Evolutionary conservation across 768 basidiomycete species (phyloP), one percentile per base, ranked within the genome.

Genomic region (Lentinus brumalis): DNA sequence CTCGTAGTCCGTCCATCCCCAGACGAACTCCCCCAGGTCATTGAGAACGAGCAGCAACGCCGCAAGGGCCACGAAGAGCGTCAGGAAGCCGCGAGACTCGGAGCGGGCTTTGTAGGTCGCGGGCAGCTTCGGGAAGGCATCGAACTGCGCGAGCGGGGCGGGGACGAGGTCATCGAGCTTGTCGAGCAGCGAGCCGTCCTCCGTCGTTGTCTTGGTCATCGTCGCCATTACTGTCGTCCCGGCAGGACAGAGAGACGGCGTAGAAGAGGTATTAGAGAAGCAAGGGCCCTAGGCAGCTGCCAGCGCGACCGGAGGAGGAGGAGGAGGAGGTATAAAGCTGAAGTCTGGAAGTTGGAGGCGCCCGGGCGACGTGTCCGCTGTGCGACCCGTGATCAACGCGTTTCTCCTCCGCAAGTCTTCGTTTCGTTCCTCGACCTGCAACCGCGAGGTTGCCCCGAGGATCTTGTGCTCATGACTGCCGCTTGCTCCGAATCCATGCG

Each of bases 1-100:
- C 70, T 89, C 87, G 67, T 88, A 88, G 70, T 92, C 90, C 7
- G 92, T 89, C 85, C 94, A 96, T 46, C 96, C 96, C 84, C 92
- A 98, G 38, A 98, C 76, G 69, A 85, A 98, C 71, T 98, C 96
- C 51, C 87, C 87, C 45, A 96, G 75, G 69, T 98, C 96, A 67
- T 96, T 96, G 61, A 94, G 80, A 57, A 95, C 82, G 18, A 96
- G 82, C 29, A 94, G 66, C 54, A 92, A 75, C 11, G 90, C 86
- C 47, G 93, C 64, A 46, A 89, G 65, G 7, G 79, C 74, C 55
- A 94, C 84, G 62, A 89, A 83, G 68, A 93, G 61, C 18, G 92
- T 94, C 75, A 92, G 79, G 73, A 94, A 85, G 11, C 94, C 93
- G 39, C 94, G 85, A 7, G 87, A 86, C 68, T 88, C 86, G 9